Evolutionary conservation across 1,284 basidiomycete species (phyloP), one percentile per base, ranked within the genome.

Genomic region (Ceratobasidium sp.): DNA sequence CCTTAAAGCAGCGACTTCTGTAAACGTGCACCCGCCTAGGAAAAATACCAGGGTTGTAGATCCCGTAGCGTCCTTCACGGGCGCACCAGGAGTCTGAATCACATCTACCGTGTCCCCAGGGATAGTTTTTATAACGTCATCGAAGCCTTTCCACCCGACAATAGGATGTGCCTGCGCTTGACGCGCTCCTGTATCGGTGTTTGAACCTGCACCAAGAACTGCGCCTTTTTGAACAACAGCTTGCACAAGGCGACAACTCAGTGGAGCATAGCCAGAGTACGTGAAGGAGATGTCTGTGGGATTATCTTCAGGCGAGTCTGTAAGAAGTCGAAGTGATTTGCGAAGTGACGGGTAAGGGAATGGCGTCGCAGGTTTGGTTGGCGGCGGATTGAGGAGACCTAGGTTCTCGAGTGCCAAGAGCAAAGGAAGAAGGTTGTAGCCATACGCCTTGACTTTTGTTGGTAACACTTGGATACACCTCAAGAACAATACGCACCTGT

Each of bases 11-110:
- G 97, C 92, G 74, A 99, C 94, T 86, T 99, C 98, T 7, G 97
- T 97, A 81, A 94, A 98, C 6, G 98, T 99, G 83, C 97, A 97
- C 2, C 98, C 98, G 45, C 98, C 98, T n/a, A 99, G 85, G 89
- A 99, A 99, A 85, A 98, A 98, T 11, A 99, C 94, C 28, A 98
- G 89, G 1, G 96, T 98, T 2, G 93, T 98, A 2, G 89, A 91
- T 4, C 89, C 84, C 78, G 82, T 77, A 8, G 82, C 82, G 17
- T 75, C 71, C 49, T 75, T 75, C 8, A 65, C 71, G 5, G 61
- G 51, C 6, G 71, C 71, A 80, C 82, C 71, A 80, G 82, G 75
- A 33, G 77, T 73, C 83, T 94, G 94, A 45, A 88, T 84, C 65
- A 93, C 87, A 84, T 99, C 97, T 67, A 98, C 90, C 2, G 91